These are phyloP conservation scores for Ensete glaucum DNA, from an alignment of 176 grass and related monocot species.

Conservation along the genomic window DNA sequence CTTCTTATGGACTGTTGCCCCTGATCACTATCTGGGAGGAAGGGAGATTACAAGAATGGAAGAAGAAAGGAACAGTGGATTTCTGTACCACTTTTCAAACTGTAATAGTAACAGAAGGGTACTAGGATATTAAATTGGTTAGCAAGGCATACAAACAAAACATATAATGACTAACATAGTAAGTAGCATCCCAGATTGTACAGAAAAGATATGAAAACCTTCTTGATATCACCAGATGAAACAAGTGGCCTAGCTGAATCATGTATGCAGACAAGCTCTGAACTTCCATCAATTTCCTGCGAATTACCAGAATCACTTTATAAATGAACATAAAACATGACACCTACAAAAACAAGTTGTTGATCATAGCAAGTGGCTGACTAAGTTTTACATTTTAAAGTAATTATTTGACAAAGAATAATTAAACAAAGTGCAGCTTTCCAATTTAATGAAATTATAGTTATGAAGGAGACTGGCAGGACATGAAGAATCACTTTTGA, in stretches of 20 bases:
- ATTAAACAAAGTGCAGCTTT: too few species aligned
- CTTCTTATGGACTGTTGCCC: too few species aligned
- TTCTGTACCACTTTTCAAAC: too few species aligned
- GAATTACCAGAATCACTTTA: background rate
- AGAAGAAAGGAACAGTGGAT: too few species aligned
- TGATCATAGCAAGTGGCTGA: background rate
- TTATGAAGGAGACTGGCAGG: too few species aligned
- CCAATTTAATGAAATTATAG: too few species aligned
- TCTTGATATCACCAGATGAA: constrained; percentile 60
- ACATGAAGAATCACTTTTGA: too few species aligned
- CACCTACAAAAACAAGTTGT: background rate
- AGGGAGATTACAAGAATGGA: too few species aligned
- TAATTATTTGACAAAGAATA: too few species aligned
- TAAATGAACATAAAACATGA: background rate
- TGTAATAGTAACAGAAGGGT: background rate
- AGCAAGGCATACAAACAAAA: background rate
- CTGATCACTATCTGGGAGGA: too few species aligned
- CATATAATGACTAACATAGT: background rate
- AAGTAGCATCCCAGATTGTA: constrained; percentile 5
- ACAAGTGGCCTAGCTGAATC: constrained; percentile 92
- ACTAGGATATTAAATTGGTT: background rate
- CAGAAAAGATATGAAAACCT: constrained; percentile 31
- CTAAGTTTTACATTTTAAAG: background rate
- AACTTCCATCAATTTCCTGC: constrained; percentile 71
- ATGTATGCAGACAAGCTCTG: constrained; percentile 91